Evolutionary conservation across 192 early-diverging fungal species (phyloP).

Genomic region (Jimgerdemannia flammicorona): DNA sequence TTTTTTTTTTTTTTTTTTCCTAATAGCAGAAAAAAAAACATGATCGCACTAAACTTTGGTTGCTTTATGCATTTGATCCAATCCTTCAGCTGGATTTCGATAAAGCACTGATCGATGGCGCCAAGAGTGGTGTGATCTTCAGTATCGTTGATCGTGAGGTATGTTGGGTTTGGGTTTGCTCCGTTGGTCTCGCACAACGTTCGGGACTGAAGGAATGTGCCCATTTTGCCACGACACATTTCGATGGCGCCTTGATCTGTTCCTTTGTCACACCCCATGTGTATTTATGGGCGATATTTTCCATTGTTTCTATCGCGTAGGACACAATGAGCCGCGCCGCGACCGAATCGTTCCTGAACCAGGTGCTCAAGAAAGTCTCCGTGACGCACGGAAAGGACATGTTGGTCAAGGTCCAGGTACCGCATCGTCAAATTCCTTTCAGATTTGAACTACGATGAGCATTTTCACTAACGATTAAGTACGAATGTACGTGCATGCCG

Average conservation of each 20-base stretch:
- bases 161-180: conserved; percentile 7
- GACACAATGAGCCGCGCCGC: conserved; percentile 38
- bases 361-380: conserved; percentile 45
- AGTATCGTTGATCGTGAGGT: conserved; percentile 40
- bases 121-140: conserved; percentile 56
- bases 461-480: not conserved
- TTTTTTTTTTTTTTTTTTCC: too few relatives aligned
- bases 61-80: too few relatives aligned
- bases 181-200: not conserved
- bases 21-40: too few relatives aligned
- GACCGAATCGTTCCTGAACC: conserved; percentile 43
- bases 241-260: too few relatives aligned
- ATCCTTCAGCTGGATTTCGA: conserved; percentile 35
- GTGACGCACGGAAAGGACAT: conserved; percentile 45
- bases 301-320: not conserved
- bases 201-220: conserved; percentile 37
- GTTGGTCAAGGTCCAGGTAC: conserved; percentile 43
- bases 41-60: not conserved
- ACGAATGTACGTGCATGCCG: not conserved
- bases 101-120: conserved; percentile 44
- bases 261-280: too few relatives aligned
- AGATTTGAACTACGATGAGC: not conserved
- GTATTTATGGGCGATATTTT: too few relatives aligned
- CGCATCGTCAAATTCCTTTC: not conserved
- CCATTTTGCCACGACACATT: conserved; percentile 10